Evolutionary conservation across 129 eudicot genomes (phyloP), one percentile per base, ranked within the genome.

Genomic region (Cynara cardunculus): DNA sequence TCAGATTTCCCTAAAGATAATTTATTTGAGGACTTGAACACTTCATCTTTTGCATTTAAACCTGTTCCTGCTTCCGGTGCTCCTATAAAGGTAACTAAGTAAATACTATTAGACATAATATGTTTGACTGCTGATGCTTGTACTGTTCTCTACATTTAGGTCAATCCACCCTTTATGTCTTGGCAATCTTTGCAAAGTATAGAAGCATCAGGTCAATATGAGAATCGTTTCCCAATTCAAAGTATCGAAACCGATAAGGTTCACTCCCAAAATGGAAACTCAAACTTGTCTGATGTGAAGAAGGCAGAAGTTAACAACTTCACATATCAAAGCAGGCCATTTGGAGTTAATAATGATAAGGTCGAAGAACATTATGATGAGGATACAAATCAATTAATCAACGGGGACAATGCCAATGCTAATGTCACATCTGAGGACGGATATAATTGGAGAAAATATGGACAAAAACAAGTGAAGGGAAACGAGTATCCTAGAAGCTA

Each of bases 381-480:
- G 74, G 89, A 83, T 78, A 82, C 71, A 12, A 87, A 87, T 73
- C 89, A 62, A 83, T 81, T 81, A 71, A 64, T 70, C 27, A 28
- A 65, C 25, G 78, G 75, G 3, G 89, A 86, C 79, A 78, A 81
- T 32, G 56, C 72, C 19, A 77, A 90, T 19, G n/a, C n/a, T n/a
- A 72, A 76, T 71, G 74, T 68, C 61, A 78, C 88, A 28, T 78
- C 85, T 24, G 91, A 89, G 67, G 97, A 91, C 61, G 97, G 92
- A 65, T 91, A 84, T 86, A 89, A 88, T 59, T 91, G 94, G 97
- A 78, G 94, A 69, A 91, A 91, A 66, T 91, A 89, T 31, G 97
- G 97, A 74, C 94, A 91, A 85, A 91, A 91, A 73, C 97, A 89
- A 83, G 97, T 89, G n/a, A 91, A 91, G 86, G 94, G 97, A 30